These are phyloP conservation scores for Populus deltoides DNA, from an alignment of 345 rosid genomes.

Conservation along the genomic window DNA sequence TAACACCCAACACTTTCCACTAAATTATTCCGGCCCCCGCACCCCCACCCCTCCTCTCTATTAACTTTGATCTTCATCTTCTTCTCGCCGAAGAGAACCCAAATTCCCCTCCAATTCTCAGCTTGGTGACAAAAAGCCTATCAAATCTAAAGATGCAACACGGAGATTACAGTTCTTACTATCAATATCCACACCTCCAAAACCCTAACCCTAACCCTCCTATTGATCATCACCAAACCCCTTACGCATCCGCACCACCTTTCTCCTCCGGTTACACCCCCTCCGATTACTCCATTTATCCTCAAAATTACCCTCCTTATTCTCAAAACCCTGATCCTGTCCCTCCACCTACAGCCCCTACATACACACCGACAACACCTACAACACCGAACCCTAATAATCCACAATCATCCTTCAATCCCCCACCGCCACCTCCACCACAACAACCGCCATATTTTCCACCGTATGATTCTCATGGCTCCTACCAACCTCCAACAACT, in stretches of 20 bases:
- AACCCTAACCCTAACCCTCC: conserved; percentile 41
- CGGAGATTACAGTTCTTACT: conserved; percentile 75
- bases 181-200: conserved; percentile 45
- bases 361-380: conserved; percentile 44
- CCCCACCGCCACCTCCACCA: conserved; percentile 33
- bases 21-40: not conserved
- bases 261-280: conserved; percentile 45
- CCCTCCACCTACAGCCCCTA: conserved; percentile 65
- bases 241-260: conserved; percentile 90
- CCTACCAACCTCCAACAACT: conserved; percentile 52
- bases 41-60: not conserved
- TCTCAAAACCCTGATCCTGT: conserved; percentile 54
- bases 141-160: conserved; percentile 30
- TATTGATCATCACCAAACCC: conserved; percentile 39
- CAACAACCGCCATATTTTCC: conserved; percentile 43
- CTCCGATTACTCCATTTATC: conserved; percentile 52
- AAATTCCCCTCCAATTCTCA: not conserved
- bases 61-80: not conserved
- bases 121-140: not conserved
- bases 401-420: conserved; percentile 35
- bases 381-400: conserved; percentile 28
- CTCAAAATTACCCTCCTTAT: conserved; percentile 51
- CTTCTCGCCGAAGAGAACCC: not conserved
- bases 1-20: not conserved
- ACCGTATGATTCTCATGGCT: conserved; percentile 55